Percentiles rank a stretch among this genome's conserved stretches.
Evolutionary conservation across 2,329 filamentous ascomycete species (phyloP).

Genomic region (Parastagonospora avenae): DNA sequence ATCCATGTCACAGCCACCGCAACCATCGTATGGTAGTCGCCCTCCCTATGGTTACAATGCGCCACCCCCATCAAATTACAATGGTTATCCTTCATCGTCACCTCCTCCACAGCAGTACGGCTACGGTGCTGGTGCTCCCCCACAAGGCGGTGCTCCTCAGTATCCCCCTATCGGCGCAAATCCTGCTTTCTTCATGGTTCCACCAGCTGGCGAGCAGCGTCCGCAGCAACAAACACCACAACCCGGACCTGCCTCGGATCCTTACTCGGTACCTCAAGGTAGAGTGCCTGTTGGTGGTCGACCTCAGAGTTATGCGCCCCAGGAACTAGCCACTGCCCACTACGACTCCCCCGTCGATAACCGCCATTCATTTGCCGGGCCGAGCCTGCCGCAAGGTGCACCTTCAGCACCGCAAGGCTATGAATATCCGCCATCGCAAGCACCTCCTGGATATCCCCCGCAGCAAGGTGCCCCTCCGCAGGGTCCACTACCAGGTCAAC

Average conservation of each 20-base stretch:
- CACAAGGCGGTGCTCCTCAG: conserved; percentile 43
- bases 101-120: conserved; percentile 41
- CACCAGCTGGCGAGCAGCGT: conserved; percentile 33
- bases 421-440: conserved; percentile 27
- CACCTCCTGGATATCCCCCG: conserved; percentile 30
- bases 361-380: conserved; percentile 46
- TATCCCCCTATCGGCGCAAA: conserved; percentile 46
- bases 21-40: conserved; percentile 76
- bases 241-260: conserved; percentile 36
- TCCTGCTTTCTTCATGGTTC: conserved; percentile 48
- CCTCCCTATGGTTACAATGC: conserved; percentile 42
- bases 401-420: conserved; percentile 36
- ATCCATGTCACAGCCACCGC: conserved; percentile 93
- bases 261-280: conserved; percentile 48
- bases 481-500: conserved; percentile 19
- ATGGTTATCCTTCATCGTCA: conserved; percentile 40
- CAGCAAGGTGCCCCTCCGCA: conserved; percentile 23
- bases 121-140: conserved; percentile 37
- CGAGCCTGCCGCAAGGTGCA: conserved; percentile 26
- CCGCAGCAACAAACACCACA: conserved; percentile 40
- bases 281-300: conserved; percentile 38
- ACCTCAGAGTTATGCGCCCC: conserved; percentile 49
- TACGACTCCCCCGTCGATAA: conserved; percentile 55
- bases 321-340: conserved; percentile 54
- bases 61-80: conserved; percentile 35